Base-by-base conservation (phyloP, 129 eudicot species). In the Daucus carota region DNA sequence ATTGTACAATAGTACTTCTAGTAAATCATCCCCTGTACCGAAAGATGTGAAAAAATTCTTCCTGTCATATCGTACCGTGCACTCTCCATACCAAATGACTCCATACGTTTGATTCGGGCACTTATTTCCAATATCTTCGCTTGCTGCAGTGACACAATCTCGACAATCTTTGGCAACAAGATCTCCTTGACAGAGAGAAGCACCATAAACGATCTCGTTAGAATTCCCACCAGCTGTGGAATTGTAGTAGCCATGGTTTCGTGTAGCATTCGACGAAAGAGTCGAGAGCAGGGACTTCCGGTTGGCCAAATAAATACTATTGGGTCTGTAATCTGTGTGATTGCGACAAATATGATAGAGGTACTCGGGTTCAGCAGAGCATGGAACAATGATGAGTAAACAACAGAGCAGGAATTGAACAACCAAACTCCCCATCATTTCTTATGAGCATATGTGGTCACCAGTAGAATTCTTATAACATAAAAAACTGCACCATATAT, bases 151-250 rank as follows among this genome's bases (percentile, higher is more conserved):
- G 6, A 80, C 62, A 74, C 87, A 86, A 5, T 15, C 70, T 0
- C 38, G 69, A 40, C 90, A 86, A 5, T 41, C 20, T 33, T 77
- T 76, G 36, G 65, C 8, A 18, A 72, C 22, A 18, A 86, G 15
- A 48, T 87, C 90, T 17, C 88, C 88, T 20, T 84, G 85, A 70
- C 91, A 87, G 29, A 84, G 79, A 38, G 70, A 73, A 20, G 71
- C 16, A 20, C 80, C 91, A 26, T 80, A 48, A 73, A 62, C 86
- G 0, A 2, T 57, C 80, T 84, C 34, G 28, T 76, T 72, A 69
- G 73, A 50, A 29, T 9, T 1, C 0, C 40, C 6, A 13, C 70
- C 70, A 0, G 70, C 70, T 2, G 70, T 31, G 20, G 40, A 31
- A 18, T 65, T 65, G 22, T 65, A 65, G 32, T 22, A 65, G 41